Evolutionary conservation across 805 yeast genomes (phyloP), one percentile per base, ranked within the genome.

Genomic region (Blastobotrys parvus): DNA sequence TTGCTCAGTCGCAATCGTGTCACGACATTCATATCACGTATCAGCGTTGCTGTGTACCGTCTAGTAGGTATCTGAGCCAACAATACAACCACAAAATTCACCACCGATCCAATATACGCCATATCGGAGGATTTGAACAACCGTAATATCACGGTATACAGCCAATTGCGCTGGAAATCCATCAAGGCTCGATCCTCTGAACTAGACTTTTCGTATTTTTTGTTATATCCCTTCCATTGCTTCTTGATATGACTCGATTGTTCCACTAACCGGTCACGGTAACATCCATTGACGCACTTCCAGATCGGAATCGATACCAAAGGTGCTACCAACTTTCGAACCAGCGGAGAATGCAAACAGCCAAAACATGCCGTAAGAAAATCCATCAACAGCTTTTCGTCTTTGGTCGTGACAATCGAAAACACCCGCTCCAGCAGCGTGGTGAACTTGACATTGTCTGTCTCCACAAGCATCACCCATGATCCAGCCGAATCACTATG

Each of bases 61-160:
- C 76, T 57, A 0, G 74, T 64, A 0, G 74, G 72, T 4, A 67
- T 49, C 41, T 65, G 70, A 2, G 74, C 67, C 4, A 70, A 39
- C 1, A 64, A 42, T 4, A 53, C 41, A 3, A 57, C 42, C 10
- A 69, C 36, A 17, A 69, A 47, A 11, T 25, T 25, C 29, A 8
- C 11, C 7, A 25, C 29, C 10, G 10, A 25, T n/a, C n/a, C n/a
- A n/a, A n/a, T n/a, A n/a, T n/a, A n/a, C n/a, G n/a, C n/a, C n/a
- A n/a, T n/a, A n/a, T n/a, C n/a, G n/a, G n/a, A n/a, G n/a, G n/a
- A n/a, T n/a, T n/a, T n/a, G n/a, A n/a, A n/a, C n/a, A n/a, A n/a
- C n/a, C n/a, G n/a, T n/a, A n/a, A n/a, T 36, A n/a, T n/a, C 15
- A 59, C 33, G 3, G 52, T 42, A 39, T 49, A 51, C 15, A 63